These are phyloP conservation scores for Corynascus novoguineensis DNA, from an alignment of 495 filamentous ascomycete species.

Conservation along the genomic window DNA sequence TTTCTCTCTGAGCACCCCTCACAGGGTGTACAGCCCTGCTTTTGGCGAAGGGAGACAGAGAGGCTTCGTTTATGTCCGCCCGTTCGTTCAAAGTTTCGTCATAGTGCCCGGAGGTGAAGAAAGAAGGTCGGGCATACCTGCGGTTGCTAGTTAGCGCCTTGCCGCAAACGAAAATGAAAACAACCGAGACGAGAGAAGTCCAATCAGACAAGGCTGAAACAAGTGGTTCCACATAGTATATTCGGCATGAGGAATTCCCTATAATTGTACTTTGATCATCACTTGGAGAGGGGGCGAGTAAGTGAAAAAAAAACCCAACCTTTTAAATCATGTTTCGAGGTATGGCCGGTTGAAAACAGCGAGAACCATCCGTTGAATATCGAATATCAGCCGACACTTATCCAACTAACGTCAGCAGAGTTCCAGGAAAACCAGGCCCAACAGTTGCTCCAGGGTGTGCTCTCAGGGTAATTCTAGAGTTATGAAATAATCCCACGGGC, in stretches of 20 bases:
- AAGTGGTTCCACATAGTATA: slow-evolving; percentile 74
- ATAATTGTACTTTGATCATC: slow-evolving; percentile 81
- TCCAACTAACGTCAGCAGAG: slow-evolving; percentile 21
- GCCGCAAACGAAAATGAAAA: slow-evolving; percentile 25
- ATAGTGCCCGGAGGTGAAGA: slow-evolving; percentile 53
- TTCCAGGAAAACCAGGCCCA: slow-evolving; percentile 5
- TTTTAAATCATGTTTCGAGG: slow-evolving; percentile 37
- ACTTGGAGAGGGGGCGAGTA: slow-evolving; percentile 41
- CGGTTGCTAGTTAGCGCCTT: slow-evolving; percentile 39
- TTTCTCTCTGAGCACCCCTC: slow-evolving; percentile 58
- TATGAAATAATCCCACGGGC: slow-evolving; percentile 62
- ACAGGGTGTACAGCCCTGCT: slow-evolving; percentile 84
- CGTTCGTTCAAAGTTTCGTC: slow-evolving; percentile 90
- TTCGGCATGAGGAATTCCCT: slow-evolving; percentile 98
- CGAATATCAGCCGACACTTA: slow-evolving; percentile 24
- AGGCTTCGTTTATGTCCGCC: slow-evolving; percentile 90
- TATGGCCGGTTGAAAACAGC: background rate
- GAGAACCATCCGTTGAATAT: background rate
- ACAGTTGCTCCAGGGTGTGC: slow-evolving; percentile 21
- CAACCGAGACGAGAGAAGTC: slow-evolving; percentile 20
- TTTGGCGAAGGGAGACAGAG: slow-evolving; percentile 54
- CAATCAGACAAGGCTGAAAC: slow-evolving; percentile 99
- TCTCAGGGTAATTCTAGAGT: slow-evolving; percentile 71
- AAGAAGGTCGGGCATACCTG: slow-evolving; percentile 52
- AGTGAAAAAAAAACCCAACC: slow-evolving; percentile 46